Conservation (phyloP, 495 filamentous ascomycete genomes). For the Penicillium canariense region DNA sequence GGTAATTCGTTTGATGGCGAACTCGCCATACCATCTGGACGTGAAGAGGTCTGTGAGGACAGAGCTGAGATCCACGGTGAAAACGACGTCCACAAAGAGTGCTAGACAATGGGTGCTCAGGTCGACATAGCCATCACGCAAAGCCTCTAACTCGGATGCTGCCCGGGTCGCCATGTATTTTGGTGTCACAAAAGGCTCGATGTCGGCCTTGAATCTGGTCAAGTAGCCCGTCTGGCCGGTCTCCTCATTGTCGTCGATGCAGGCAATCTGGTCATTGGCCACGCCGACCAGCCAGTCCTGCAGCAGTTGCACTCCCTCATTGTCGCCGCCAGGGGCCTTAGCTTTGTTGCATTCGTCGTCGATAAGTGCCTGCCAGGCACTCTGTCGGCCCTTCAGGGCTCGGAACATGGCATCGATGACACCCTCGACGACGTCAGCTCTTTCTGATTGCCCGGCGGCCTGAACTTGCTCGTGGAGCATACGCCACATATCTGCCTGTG, state of each 20-base stretch:
- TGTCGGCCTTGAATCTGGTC: constrained; percentile 73
- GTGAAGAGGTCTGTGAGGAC: constrained; percentile 92
- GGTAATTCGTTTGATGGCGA: constrained; percentile 82
- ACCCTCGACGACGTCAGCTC: constrained; percentile 84
- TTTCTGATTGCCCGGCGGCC: constrained; percentile 74
- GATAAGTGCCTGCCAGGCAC: constrained; percentile 79
- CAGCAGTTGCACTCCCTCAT: constrained; percentile 75
- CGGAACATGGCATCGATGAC: constrained; percentile 93
- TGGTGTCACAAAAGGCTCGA: constrained; percentile 73
- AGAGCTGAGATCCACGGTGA: constrained; percentile 76
- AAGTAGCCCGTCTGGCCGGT: constrained; percentile 72
- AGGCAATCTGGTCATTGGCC: constrained; percentile 97
- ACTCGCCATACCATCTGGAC: constrained; percentile 76
- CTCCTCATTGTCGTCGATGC: constrained; percentile 81
- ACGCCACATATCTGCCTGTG: constrained; percentile 89
- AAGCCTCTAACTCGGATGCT: constrained; percentile 64
- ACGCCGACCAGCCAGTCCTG: constrained; percentile 97
- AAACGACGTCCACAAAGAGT: constrained; percentile 80
- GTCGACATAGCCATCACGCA: constrained; percentile 91
- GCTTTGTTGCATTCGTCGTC: constrained; percentile 81
- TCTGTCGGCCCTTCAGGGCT: constrained; percentile 75
- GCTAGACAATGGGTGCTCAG: constrained; percentile 85
- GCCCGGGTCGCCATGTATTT: constrained; percentile 72
- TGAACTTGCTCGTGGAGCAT: constrained; percentile 92
- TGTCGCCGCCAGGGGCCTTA: constrained; percentile 53